phyloP scores from a whole-genome alignment of 495 filamentous ascomycete species.

The Neurospora sp. region DNA sequence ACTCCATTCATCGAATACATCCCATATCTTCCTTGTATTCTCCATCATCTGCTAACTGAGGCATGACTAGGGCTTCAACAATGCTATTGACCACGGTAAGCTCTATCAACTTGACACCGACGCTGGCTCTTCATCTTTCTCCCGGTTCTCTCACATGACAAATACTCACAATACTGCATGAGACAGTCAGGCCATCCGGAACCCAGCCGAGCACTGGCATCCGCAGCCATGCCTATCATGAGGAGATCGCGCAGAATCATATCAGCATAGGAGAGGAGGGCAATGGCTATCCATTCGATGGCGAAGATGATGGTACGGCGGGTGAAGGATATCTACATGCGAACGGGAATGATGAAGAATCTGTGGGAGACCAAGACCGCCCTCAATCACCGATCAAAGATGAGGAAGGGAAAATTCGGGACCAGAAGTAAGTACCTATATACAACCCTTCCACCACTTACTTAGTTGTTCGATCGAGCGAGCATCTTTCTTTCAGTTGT shows the following conservation, averaged over 20 bases:
- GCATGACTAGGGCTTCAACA: neutral
- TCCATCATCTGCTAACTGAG: neutral
- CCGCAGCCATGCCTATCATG: neutral
- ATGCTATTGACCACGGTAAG: neutral
- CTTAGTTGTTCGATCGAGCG: neutral
- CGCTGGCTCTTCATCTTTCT: neutral
- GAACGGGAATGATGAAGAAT: neutral
- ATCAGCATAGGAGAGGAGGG: neutral
- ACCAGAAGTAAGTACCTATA: neutral
- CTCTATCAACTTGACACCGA: neutral
- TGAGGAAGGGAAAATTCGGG: neutral
- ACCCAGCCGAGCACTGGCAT: neutral
- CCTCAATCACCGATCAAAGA: neutral
- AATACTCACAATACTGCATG: neutral
- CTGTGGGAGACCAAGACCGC: neutral
- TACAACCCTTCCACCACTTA: neutral
- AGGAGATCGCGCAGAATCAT: neutral
- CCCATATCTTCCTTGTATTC: neutral
- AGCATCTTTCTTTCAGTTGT: neutral
- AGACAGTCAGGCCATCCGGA: neutral
- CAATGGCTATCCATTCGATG: neutral
- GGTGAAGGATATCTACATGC: neutral
- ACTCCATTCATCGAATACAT: neutral
- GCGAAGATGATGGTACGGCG: neutral
- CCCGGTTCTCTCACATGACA: neutral